Percentiles rank a stretch among this genome's conserved stretches.
phyloP scores from a whole-genome alignment of 495 filamentous ascomycete species.

The Xylaria sp. region DNA sequence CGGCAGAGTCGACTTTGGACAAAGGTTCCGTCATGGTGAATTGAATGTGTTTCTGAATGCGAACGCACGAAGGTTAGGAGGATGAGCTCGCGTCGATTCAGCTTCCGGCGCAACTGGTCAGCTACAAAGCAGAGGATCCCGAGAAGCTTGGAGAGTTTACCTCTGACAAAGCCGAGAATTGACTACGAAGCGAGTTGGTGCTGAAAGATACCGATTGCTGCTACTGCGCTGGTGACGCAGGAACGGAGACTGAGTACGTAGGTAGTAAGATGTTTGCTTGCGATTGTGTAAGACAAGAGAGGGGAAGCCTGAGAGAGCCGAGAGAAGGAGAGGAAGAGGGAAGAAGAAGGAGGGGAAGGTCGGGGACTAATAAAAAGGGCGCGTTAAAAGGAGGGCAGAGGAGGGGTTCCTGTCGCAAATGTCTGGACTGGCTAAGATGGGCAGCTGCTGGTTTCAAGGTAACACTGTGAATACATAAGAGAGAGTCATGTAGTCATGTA shows the following conservation, averaged over 20 bases:
- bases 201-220: background rate
- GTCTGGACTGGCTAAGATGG: slow-evolving; percentile 23
- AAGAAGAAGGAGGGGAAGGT: slow-evolving; percentile 36
- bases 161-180: slow-evolving; percentile 2
- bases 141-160: background rate
- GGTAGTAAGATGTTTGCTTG: slow-evolving; percentile 6
- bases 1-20: slow-evolving; percentile 86
- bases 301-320: slow-evolving; percentile 37
- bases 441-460: slow-evolving; percentile 17
- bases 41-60: slow-evolving; percentile 12
- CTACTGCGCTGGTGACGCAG: background rate
- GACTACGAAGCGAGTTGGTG: background rate
- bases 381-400: slow-evolving; percentile 34
- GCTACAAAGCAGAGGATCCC: background rate
- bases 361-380: slow-evolving; percentile 35
- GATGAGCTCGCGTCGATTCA: slow-evolving; percentile 2
- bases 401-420: slow-evolving; percentile 31
- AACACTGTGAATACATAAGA: background rate
- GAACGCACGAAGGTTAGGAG: slow-evolving; percentile 27
- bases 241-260: background rate
- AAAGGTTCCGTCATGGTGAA: slow-evolving; percentile 71
- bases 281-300: slow-evolving; percentile 27
- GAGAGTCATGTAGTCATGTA: background rate
- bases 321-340: slow-evolving; percentile 33
- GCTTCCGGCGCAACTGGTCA: slow-evolving; percentile 14